Conservation (phyloP, 169 alveolate genomes). For the Cryptosporidium parvum region DNA sequence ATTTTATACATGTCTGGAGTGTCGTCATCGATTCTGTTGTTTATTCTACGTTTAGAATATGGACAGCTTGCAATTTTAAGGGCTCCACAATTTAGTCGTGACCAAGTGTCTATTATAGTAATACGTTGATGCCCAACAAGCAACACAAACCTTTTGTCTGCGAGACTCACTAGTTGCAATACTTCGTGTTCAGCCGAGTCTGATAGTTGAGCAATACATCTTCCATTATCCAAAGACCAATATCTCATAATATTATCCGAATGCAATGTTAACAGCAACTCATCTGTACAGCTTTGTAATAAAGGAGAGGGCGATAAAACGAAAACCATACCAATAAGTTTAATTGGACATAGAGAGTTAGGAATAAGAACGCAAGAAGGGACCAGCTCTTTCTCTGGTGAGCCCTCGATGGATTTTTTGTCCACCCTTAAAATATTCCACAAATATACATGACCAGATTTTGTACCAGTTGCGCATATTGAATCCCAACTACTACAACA, state of each 20-base stretch:
- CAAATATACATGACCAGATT: conserved; percentile 65
- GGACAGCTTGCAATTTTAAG: conserved; percentile 73
- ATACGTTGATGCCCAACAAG: conserved; percentile 59
- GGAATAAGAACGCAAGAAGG: conserved; percentile 65
- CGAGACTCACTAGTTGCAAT: conserved; percentile 47
- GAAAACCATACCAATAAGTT: conserved; percentile 68
- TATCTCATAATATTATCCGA: conserved; percentile 75
- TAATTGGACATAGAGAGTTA: conserved; percentile 6
- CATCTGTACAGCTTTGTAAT: conserved; percentile 72
- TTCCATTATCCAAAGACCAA: conserved; percentile 80
- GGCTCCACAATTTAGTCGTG: conserved; percentile 68
- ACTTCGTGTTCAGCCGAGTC: conserved; percentile 72
- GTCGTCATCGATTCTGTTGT: conserved; percentile 68
- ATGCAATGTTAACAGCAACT: conserved; percentile 79
- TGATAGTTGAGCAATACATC: conserved; percentile 78
- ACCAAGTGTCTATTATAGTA: conserved; percentile 73
- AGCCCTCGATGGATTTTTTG: neutral
- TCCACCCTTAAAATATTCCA: conserved; percentile 35
- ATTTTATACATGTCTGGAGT: conserved; percentile 56
- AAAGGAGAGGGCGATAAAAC: conserved; percentile 67
- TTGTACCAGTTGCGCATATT: conserved; percentile 71
- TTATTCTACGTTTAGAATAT: conserved; percentile 4
- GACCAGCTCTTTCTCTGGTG: neutral
- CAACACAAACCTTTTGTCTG: conserved; percentile 59
- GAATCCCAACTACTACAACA: conserved; percentile 71